Evolutionary conservation across 2,329 filamentous ascomycete species (phyloP).

Genomic region (Botryotinia narcissicola): DNA sequence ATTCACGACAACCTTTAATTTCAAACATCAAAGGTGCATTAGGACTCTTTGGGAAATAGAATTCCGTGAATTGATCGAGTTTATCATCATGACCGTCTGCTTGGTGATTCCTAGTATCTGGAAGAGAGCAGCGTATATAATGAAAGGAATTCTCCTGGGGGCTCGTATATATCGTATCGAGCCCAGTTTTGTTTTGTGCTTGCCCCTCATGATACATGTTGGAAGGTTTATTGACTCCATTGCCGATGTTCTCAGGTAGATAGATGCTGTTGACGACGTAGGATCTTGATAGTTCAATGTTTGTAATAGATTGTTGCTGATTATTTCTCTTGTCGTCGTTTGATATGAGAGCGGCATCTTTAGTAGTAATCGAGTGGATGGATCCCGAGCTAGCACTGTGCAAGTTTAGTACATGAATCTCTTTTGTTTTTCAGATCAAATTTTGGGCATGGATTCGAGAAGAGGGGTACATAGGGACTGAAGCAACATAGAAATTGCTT

Average conservation of each 20-base stretch:
- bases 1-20: neutral
- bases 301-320: neutral
- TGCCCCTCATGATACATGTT: neutral
- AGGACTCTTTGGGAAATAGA: neutral
- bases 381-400: neutral
- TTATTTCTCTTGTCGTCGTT: neutral
- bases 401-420: neutral
- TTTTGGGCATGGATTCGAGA: neutral
- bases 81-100: accelerated
- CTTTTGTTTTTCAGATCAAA: neutral
- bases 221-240: neutral
- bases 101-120: neutral
- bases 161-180: neutral
- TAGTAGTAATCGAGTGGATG: neutral
- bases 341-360: neutral
- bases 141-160: neutral
- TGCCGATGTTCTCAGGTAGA: neutral
- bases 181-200: neutral
- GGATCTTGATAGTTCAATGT: neutral
- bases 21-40: neutral
- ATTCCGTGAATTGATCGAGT: neutral
- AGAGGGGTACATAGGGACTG: neutral
- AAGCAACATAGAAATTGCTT: neutral
- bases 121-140: neutral
- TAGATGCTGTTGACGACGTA: neutral